phyloP scores from a whole-genome alignment of 129 eudicot genomes.

The Arctium minus region DNA sequence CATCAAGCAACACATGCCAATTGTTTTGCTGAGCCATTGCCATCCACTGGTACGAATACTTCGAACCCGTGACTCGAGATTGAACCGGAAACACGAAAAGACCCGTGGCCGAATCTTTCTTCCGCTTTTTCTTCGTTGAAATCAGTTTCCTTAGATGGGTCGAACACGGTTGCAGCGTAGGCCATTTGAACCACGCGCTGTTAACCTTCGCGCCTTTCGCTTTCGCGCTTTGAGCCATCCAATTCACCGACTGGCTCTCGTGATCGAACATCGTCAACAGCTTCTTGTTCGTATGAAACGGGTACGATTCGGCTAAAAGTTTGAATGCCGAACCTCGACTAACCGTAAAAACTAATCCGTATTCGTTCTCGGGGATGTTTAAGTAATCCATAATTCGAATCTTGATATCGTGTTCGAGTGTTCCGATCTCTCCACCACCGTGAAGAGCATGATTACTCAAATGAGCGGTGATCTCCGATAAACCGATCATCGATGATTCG shows the following conservation, averaged over 20 bases:
- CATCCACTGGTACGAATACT: conserved; percentile 74
- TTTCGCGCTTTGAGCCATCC: conserved; percentile 65
- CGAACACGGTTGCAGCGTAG: conserved; percentile 54
- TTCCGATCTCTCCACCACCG: conserved; percentile 56
- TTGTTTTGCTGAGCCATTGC: conserved; percentile 62
- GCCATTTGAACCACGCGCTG: conserved; percentile 59
- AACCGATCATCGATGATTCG: conserved; percentile 50
- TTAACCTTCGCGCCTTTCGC: conserved; percentile 61
- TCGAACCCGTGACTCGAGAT: conserved; percentile 64
- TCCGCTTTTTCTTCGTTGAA: conserved; percentile 44
- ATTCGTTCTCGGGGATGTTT: conserved; percentile 59
- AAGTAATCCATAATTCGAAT: conserved; percentile 55
- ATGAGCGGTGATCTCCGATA: conserved; percentile 50
- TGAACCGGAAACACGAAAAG: conserved; percentile 69
- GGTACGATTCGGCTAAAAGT: conserved; percentile 54
- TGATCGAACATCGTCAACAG: conserved; percentile 62
- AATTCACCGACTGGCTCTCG: conserved; percentile 55
- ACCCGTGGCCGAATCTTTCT: conserved; percentile 52
- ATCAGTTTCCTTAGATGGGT: conserved; percentile 47
- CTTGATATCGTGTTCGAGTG: conserved; percentile 50
- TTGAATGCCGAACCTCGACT: conserved; percentile 60
- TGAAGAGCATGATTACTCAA: conserved; percentile 51
- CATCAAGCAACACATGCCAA: conserved; percentile 72
- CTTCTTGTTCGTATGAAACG: conserved; percentile 45
- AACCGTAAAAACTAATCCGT: conserved; percentile 53